phyloP scores from a whole-genome alignment of 768 basidiomycete genomes.

The Tephrocybe rancida region DNA sequence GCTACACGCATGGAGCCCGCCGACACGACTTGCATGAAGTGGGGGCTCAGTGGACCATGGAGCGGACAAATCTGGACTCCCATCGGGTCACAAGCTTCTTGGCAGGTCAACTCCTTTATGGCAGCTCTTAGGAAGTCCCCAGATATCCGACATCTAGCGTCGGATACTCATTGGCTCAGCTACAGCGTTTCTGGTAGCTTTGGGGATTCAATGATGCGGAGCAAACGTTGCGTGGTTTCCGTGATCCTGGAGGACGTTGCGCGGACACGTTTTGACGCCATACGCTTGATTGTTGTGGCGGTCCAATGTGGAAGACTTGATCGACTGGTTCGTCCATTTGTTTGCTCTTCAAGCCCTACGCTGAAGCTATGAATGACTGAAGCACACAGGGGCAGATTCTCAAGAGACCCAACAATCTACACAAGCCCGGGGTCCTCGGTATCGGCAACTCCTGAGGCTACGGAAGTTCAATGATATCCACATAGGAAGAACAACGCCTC shows the following conservation, averaged over 20 bases:
- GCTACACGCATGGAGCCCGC: neutral
- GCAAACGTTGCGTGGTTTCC: neutral
- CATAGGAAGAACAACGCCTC: neutral
- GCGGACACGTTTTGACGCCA: neutral
- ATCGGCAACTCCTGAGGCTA: neutral
- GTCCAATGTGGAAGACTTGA: neutral
- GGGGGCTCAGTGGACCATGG: neutral
- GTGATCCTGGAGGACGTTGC: neutral
- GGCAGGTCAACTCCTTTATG: neutral
- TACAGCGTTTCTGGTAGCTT: neutral
- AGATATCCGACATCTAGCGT: neutral
- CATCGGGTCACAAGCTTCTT: neutral
- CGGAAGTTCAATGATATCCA: neutral
- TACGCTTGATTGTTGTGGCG: neutral
- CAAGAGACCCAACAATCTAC: no score
- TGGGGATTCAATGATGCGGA: neutral
- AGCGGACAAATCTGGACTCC: neutral
- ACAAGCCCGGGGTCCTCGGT: neutral
- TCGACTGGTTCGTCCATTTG: neutral
- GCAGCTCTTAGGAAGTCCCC: neutral
- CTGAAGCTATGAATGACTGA: neutral
- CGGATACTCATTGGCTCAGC: neutral
- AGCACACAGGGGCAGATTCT: no score
- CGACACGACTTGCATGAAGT: neutral
- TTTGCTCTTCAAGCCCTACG: neutral